These are phyloP conservation scores for Metarhizium robertsii DNA, from an alignment of 2,329 filamentous ascomycete species.

Conservation along the genomic window DNA sequence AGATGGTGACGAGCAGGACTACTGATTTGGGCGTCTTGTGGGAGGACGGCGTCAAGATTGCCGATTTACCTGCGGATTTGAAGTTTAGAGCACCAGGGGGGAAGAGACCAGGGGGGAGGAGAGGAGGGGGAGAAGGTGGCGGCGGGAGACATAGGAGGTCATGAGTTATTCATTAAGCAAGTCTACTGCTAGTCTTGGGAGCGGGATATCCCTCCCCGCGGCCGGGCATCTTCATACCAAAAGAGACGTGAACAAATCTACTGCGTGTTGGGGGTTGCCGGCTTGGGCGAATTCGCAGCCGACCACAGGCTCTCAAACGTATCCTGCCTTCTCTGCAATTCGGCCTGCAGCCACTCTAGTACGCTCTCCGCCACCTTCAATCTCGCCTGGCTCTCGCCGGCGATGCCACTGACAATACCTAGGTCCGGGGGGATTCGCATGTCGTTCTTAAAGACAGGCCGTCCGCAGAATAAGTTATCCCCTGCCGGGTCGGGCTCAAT, in stretches of 20 bases:
- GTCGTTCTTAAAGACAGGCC: constrained; percentile 22
- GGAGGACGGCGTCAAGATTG: constrained; percentile 57
- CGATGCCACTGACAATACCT: constrained; percentile 23
- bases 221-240: too few species aligned
- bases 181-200: background rate
- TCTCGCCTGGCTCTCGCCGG: constrained; percentile 25
- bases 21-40: constrained; percentile 57
- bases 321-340: constrained; percentile 9
- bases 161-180: constrained; percentile 10
- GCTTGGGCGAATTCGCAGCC: background rate
- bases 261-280: background rate
- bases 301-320: constrained; percentile 4
- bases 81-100: constrained; percentile 37
- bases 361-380: constrained; percentile 30
- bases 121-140: too few species aligned
- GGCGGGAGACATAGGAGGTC: constrained; percentile 27
- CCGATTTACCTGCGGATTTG: constrained; percentile 55
- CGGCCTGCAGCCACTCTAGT: constrained; percentile 24
- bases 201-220: background rate
- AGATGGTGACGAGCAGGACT: constrained; percentile 56
- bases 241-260: background rate
- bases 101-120: constrained; percentile 29
- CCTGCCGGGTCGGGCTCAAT: constrained; percentile 13
- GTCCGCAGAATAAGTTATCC: constrained; percentile 25
- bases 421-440: constrained; percentile 20